These are phyloP conservation scores for Nicotiana otophora DNA, from an alignment of 257 asterid species.

Conservation along the genomic window DNA sequence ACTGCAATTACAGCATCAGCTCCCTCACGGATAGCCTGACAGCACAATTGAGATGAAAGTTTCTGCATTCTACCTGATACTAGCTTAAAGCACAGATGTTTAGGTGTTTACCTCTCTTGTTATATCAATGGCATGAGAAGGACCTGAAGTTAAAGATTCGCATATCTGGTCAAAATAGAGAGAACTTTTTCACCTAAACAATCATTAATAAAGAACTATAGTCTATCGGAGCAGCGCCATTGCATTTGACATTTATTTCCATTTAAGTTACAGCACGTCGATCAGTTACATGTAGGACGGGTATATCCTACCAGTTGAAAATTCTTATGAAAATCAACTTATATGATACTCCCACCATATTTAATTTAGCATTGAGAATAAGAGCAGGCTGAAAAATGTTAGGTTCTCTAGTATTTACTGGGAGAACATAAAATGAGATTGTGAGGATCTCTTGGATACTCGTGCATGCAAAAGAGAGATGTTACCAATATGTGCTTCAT, in stretches of 20 bases:
- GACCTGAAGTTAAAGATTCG: slow-evolving; percentile 85
- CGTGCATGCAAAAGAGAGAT: neutral
- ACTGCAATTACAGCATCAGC: slow-evolving; percentile 92
- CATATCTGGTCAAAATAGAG: slow-evolving; percentile 51
- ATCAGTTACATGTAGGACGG: neutral
- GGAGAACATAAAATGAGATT: neutral
- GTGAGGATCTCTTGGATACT: neutral
- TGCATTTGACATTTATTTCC: neutral
- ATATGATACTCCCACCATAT: neutral
- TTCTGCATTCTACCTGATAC: slow-evolving; percentile 7
- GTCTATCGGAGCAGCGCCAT: neutral
- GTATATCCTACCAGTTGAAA: neutral
- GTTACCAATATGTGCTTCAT: neutral
- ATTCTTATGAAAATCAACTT: neutral
- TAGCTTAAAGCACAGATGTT: slow-evolving; percentile 13
- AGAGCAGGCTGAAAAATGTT: neutral
- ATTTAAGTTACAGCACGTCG: neutral
- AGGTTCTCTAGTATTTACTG: neutral
- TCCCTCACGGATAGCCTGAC: slow-evolving; percentile 91
- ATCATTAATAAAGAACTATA: neutral
- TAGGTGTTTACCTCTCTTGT: slow-evolving; percentile 69
- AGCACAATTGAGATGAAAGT: slow-evolving; percentile 17
- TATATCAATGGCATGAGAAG: slow-evolving; percentile 75
- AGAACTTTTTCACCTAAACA: slow-evolving; percentile 12
- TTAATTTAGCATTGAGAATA: neutral